These are phyloP conservation scores for Gymnopus androsaceus DNA, from an alignment of 1,284 basidiomycete species.

Conservation along the genomic window DNA sequence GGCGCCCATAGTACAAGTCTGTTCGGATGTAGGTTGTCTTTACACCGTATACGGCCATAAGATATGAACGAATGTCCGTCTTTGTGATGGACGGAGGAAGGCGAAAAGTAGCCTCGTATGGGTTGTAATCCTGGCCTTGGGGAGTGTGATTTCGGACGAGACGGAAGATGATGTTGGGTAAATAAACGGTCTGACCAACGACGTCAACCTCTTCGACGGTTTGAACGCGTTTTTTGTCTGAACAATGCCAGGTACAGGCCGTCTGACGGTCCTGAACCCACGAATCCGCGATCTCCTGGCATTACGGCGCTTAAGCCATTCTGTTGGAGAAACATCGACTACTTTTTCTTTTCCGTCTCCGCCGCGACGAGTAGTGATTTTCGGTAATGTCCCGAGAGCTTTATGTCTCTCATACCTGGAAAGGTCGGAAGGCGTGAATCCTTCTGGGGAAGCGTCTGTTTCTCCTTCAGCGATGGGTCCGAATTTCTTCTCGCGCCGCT, in stretches of 20 bases:
- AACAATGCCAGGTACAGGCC: constrained; percentile 24
- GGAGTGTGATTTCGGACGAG: constrained; percentile 86
- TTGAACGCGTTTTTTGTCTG: constrained; percentile 23
- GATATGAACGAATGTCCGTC: constrained; percentile 87
- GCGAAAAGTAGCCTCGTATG: constrained; percentile 93
- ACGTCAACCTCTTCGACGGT: constrained; percentile 46
- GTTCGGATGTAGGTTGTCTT: constrained; percentile 92
- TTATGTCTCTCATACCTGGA: constrained; percentile 58
- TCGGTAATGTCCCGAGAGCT: constrained; percentile 52
- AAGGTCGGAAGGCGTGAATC: constrained; percentile 64
- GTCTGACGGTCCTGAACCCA: constrained; percentile 49
- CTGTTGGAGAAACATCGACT: constrained; percentile 43
- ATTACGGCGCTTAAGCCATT: constrained; percentile 62
- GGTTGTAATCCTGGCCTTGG: constrained; percentile 82
- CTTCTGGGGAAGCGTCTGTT: constrained; percentile 52
- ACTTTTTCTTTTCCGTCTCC: constrained; percentile 30
- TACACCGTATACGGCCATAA: constrained; percentile 83
- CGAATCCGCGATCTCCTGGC: constrained; percentile 63
- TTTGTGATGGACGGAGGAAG: constrained; percentile 87
- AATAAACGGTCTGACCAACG: constrained; percentile 81
- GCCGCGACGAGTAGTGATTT: constrained; percentile 16
- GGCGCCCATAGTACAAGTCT: constrained; percentile 68
- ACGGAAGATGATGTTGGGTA: constrained; percentile 85
- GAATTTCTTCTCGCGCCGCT: constrained; percentile 61
- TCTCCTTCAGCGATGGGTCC: constrained; percentile 37